Conservation (phyloP, 2,329 filamentous ascomycete genomes). For the Herpotrichia juniperi region DNA sequence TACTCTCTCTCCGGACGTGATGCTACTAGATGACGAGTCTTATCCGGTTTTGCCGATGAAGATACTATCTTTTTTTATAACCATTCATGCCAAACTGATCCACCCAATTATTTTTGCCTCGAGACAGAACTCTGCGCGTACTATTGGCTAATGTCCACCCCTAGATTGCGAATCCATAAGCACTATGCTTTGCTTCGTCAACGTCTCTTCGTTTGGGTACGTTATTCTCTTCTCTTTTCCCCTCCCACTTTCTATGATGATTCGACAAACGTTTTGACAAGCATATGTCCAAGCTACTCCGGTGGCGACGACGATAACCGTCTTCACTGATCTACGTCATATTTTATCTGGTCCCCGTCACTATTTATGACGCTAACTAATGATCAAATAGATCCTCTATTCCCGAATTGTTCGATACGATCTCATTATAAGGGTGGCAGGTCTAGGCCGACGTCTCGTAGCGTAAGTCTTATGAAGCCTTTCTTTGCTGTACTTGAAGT, state of each 20-base stretch:
- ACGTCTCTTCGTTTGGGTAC: constrained; percentile 6
- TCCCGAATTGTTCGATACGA: not conserved
- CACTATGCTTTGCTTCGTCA: too few species aligned
- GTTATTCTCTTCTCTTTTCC: constrained; percentile 5
- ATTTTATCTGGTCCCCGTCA: constrained; percentile 20
- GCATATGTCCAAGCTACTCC: constrained; percentile 89
- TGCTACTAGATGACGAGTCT: constrained; percentile 78
- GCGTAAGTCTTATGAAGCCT: constrained; percentile 16
- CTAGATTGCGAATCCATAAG: constrained; percentile 1
- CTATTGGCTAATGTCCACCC: not conserved
- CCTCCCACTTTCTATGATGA: constrained; percentile 70
- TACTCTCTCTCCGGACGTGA: constrained; percentile 43
- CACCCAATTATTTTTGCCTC: constrained; percentile 7
- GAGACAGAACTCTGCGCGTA: not conserved
- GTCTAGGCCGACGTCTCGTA: not conserved
- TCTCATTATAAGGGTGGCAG: not conserved
- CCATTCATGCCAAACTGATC: constrained; percentile 70
- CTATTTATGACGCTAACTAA: constrained; percentile 28
- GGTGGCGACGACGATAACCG: constrained; percentile 54
- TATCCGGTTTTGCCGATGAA: constrained; percentile 75
- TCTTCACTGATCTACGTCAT: constrained; percentile 39
- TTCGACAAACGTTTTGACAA: constrained; percentile 84
- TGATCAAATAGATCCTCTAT: constrained; percentile 5
- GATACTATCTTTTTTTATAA: constrained; percentile 67
- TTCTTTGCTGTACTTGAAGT: constrained; percentile 4